Evolutionary conservation across 2,329 filamentous ascomycete genomes (phyloP).

Genomic region (Incumbomyces lentus): DNA sequence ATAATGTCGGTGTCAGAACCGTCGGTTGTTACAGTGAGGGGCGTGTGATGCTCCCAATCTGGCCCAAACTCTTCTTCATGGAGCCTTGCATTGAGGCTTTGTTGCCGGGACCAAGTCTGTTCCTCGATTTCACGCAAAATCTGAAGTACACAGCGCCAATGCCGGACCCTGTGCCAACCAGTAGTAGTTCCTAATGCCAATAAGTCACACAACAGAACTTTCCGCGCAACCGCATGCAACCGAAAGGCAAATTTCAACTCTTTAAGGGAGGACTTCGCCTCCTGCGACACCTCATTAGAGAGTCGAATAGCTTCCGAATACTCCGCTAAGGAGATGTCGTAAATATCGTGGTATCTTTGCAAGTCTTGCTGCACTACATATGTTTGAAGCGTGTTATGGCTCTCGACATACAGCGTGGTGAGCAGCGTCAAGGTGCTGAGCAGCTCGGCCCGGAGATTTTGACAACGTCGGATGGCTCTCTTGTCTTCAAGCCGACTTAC

Average conservation of each 20-base stretch:
- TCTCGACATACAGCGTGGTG: conserved; percentile 61
- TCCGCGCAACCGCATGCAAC: conserved; percentile 68
- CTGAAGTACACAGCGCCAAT: conserved; percentile 53
- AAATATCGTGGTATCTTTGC: conserved; percentile 86
- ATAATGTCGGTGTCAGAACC: not conserved
- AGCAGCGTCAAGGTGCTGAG: conserved; percentile 58
- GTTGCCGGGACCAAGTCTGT: conserved; percentile 7
- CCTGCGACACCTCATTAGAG: conserved; percentile 55
- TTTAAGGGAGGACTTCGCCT: conserved; percentile 68
- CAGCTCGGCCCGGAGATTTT: conserved; percentile 67
- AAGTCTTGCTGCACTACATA: conserved; percentile 72
- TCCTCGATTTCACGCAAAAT: conserved; percentile 66
- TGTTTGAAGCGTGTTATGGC: conserved; percentile 56
- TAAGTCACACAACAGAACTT: conserved; percentile 79
- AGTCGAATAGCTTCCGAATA: conserved; percentile 58
- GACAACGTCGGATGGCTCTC: conserved; percentile 66
- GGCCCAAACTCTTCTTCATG: conserved; percentile 14
- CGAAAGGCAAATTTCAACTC: conserved; percentile 72
- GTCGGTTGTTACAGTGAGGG: not conserved
- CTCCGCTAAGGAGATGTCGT: conserved; percentile 66
- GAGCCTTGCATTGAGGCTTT: conserved; percentile 10
- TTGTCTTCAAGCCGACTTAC: conserved; percentile 82
- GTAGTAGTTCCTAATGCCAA: conserved; percentile 69
- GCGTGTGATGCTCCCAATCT: not conserved
- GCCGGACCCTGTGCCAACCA: conserved; percentile 16